A percentile compares a stretch with the other conserved stretches of the same genome.
These are phyloP conservation scores for Apiosordaria backusii DNA, from an alignment of 495 filamentous ascomycete species.

Conservation along the genomic window DNA sequence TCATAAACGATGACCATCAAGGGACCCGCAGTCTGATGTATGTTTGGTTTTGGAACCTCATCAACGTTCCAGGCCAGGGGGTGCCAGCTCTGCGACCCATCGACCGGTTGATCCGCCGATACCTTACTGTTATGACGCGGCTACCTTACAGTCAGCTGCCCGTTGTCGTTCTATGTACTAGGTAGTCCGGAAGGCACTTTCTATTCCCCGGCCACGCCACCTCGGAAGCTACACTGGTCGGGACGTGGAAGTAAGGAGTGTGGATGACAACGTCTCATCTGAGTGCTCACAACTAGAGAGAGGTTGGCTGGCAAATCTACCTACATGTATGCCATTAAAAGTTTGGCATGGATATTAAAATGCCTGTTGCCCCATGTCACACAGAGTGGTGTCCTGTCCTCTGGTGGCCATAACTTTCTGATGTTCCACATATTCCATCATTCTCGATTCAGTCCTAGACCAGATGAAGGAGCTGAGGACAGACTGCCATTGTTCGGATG, in stretches of 20 bases:
- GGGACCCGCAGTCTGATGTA: constrained; percentile 2
- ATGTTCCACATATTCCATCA: too few species aligned
- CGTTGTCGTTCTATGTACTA: too few species aligned
- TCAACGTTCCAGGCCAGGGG: constrained; percentile 7
- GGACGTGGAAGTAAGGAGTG: too few species aligned
- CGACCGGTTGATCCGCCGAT: background rate
- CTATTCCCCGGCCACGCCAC: background rate
- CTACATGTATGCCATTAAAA: background rate
- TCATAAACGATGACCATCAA: background rate
- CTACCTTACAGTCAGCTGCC: background rate
- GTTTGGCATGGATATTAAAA: background rate
- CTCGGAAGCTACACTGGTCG: too few species aligned
- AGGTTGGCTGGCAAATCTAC: too few species aligned
- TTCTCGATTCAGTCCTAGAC: background rate
- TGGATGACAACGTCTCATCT: too few species aligned
- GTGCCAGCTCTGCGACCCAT: background rate
- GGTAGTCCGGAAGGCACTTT: background rate
- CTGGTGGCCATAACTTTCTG: too few species aligned
- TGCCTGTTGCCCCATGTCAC: background rate
- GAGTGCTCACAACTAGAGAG: too few species aligned
- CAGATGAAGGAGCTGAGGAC: background rate
- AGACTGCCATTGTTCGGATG: too few species aligned
- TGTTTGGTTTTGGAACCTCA: constrained; percentile 5
- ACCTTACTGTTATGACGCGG: background rate
- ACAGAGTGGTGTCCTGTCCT: too few species aligned